Evolutionary conservation across 176 grass and related monocot species (phyloP).

Genomic region (Bolboschoenus planiculmis): DNA sequence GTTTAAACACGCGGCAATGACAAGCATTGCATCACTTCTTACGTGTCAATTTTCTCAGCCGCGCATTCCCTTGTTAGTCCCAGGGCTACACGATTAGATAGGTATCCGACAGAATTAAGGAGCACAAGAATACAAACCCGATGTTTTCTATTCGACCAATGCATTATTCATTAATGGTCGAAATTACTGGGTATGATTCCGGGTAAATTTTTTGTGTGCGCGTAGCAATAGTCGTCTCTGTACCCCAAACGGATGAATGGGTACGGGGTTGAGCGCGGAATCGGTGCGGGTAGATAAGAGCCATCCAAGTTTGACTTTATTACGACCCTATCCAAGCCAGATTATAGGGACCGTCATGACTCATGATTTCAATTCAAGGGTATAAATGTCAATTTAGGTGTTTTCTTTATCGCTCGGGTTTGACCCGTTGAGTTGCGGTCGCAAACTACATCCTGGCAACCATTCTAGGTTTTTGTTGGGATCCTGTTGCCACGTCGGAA

Average conservation of each 20-base stretch:
- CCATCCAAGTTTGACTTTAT: slow-evolving; percentile 12
- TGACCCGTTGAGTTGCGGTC: background rate
- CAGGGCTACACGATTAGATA: background rate
- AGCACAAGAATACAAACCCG: background rate
- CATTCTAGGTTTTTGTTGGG: background rate
- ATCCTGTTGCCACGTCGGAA: background rate
- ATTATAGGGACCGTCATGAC: background rate
- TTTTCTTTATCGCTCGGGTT: background rate
- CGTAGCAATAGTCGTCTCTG: background rate
- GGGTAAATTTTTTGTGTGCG: background rate
- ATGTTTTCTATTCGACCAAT: background rate
- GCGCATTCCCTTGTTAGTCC: background rate
- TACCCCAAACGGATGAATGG: background rate
- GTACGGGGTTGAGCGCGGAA: background rate
- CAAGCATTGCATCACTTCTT: slow-evolving; percentile 15
- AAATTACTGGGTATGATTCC: background rate
- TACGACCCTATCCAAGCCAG: slow-evolving; percentile 10
- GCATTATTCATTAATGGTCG: too few species aligned
- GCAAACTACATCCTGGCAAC: background rate
- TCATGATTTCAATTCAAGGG: background rate
- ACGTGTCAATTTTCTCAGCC: too few species aligned
- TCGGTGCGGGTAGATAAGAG: background rate
- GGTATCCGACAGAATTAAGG: background rate
- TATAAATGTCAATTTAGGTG: background rate
- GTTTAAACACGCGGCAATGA: background rate